Evolutionary conservation across 805 yeast genomes (phyloP), one percentile per base, ranked within the genome.

Genomic region (Cyberlindnera euphorbiae): DNA sequence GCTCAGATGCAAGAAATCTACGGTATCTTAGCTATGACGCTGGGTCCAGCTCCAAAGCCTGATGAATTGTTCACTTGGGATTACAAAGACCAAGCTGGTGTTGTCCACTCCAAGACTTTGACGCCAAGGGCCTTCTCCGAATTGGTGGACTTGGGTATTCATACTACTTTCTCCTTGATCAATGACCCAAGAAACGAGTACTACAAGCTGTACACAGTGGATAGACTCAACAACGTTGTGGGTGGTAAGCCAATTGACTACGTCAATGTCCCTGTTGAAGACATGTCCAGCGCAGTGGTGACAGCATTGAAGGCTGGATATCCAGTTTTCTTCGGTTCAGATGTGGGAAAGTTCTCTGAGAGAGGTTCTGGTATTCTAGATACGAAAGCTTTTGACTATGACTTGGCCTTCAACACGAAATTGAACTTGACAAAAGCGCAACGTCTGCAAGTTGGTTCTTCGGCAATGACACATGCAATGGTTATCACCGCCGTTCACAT

Each of bases 391-490:
- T 84, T 78, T 75, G 79, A 82, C 53, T 82, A 76, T 59, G 64
- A 71, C 43, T 59, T 78, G 37, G 72, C 69, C 1, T 73, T 75
- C 52, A 74, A 77, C 44, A 67, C 77, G 67, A 57, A 65, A 36
- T 59, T 71, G 54, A 64, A 71, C 38, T 61, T 71, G 48, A 51
- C 60, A 37, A 85, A 85, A 62, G 77, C 77, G 17, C 79, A 84
- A 37, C 67, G 94, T 43, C 73, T 85, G 45, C 64, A 67, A 44
- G 77, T 80, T 45, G 77, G 76, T 36, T 75, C 84, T 38, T 78
- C 87, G 21, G 66, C 75, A 43, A 83, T 85, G 90, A 84, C 93
- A 12, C 95, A 85, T 53, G 95, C 95, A 19, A 85, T 85, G 95
- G 75, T 78, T 16, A 73, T 85, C 51, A 78, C 87, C 10, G 95